Conservation (phyloP, 2,329 filamentous ascomycete species). For the Emmonsiellopsis sp. region DNA sequence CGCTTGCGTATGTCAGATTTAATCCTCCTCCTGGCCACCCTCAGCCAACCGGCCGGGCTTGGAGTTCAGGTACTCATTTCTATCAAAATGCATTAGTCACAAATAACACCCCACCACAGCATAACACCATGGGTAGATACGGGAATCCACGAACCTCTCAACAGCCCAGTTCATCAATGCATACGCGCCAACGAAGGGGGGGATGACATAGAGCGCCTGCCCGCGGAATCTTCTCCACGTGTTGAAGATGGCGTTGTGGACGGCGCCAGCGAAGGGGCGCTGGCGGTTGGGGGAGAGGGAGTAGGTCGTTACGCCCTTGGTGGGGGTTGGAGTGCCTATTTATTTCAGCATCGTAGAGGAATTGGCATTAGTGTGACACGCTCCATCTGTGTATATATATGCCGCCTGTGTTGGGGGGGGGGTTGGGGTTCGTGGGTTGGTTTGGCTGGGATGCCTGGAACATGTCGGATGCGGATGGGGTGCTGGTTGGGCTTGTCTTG, state of each 20-base stretch:
- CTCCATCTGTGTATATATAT: background rate
- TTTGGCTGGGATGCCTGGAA: background rate
- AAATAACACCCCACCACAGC: background rate
- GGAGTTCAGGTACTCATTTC: constrained; percentile 44
- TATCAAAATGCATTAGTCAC: constrained; percentile 15
- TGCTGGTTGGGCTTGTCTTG: background rate
- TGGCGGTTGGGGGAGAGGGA: constrained; percentile 79
- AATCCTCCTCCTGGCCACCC: constrained; percentile 26
- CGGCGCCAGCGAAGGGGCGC: constrained; percentile 69
- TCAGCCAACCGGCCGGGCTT: constrained; percentile 36
- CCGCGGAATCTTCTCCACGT: constrained; percentile 74
- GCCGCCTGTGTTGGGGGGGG: background rate
- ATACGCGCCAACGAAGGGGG: constrained; percentile 72
- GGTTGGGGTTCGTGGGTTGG: background rate
- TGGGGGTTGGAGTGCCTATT: constrained; percentile 18
- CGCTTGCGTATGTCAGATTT: constrained; percentile 3
- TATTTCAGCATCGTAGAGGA: background rate
- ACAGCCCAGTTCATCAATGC: constrained; percentile 82
- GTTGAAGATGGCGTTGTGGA: constrained; percentile 88
- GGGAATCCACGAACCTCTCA: constrained; percentile 58
- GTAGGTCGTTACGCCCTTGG: constrained; percentile 60
- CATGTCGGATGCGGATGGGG: background rate
- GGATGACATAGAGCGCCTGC: constrained; percentile 83
- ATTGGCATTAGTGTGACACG: background rate
- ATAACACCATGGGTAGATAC: background rate